A percentile compares a stretch with the other conserved stretches of the same genome.
Conservation (phyloP, 768 basidiomycete genomes). For the Harrya chromipes region DNA sequence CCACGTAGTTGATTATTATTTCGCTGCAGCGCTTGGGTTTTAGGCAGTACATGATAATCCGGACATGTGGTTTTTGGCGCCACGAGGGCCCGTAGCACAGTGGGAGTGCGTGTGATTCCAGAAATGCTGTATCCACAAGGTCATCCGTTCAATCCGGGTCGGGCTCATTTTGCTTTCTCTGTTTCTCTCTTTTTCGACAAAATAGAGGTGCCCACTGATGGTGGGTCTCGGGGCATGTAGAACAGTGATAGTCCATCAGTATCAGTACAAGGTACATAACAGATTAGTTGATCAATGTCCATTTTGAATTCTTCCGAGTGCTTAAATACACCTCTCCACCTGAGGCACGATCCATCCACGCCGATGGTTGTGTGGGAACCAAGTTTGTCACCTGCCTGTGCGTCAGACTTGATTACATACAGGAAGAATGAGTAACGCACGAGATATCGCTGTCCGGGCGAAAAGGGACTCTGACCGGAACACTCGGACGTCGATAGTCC, state of each 20-base stretch:
- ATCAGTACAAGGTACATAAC: background rate
- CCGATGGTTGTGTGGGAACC: constrained; percentile 58
- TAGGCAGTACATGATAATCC: too few species aligned
- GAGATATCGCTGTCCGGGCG: constrained; percentile 63
- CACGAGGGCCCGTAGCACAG: constrained; percentile 25
- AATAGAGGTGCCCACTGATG: background rate
- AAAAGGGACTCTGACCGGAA: constrained; percentile 47
- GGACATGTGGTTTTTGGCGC: background rate
- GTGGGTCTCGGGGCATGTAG: background rate
- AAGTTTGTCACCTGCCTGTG: constrained; percentile 54
- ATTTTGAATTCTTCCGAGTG: constrained; percentile 63
- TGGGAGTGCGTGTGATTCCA: constrained; percentile 37
- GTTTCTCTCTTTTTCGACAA: too few species aligned
- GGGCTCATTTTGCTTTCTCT: constrained; percentile 25
- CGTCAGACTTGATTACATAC: background rate
- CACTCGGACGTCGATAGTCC: constrained; percentile 50
- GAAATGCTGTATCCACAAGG: constrained; percentile 34
- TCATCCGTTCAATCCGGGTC: constrained; percentile 45
- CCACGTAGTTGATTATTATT: background rate
- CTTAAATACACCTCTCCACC: constrained; percentile 69
- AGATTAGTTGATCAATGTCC: constrained; percentile 39
- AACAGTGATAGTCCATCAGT: background rate
- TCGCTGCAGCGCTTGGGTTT: too few species aligned
- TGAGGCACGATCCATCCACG: constrained; percentile 66
- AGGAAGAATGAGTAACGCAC: constrained; percentile 38